phyloP scores from a whole-genome alignment of 306 rosid genomes.

The Medicago arabica region DNA sequence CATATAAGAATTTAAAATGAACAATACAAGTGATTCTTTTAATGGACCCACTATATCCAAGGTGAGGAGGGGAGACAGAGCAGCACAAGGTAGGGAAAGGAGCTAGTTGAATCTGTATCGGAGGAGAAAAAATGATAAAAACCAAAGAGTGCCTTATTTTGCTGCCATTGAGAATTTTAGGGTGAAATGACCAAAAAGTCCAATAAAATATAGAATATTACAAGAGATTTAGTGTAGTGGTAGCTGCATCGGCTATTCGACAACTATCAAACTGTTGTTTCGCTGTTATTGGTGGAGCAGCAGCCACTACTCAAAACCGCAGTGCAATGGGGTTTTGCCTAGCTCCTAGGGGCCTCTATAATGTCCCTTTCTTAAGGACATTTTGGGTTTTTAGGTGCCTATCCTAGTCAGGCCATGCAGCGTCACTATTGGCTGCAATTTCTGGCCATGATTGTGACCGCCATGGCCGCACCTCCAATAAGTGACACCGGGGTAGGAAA shows the following conservation, averaged over 20 bases:
- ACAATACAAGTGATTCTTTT: neutral
- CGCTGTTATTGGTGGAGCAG: neutral
- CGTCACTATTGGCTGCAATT: neutral
- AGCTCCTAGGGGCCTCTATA: neutral
- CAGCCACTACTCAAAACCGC: neutral
- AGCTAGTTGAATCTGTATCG: neutral
- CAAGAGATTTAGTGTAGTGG: neutral
- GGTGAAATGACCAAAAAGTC: neutral
- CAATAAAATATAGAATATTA: neutral
- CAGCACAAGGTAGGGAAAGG: neutral
- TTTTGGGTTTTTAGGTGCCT: neutral
- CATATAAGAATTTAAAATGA: neutral
- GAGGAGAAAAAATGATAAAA: neutral
- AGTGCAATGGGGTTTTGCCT: neutral
- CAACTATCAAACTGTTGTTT: neutral
- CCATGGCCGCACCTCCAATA: neutral
- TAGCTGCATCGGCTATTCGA: neutral
- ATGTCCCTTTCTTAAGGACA: neutral
- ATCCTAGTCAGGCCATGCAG: neutral
- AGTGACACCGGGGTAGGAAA: neutral
- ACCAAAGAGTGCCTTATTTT: neutral
- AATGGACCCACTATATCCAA: neutral
- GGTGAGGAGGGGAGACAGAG: neutral
- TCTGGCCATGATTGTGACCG: neutral
- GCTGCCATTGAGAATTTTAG: conserved; percentile 1